Evolutionary conservation across 2,329 filamentous ascomycete genomes (phyloP), one percentile per base, ranked within the genome.

Genomic region (Phoma sp.): DNA sequence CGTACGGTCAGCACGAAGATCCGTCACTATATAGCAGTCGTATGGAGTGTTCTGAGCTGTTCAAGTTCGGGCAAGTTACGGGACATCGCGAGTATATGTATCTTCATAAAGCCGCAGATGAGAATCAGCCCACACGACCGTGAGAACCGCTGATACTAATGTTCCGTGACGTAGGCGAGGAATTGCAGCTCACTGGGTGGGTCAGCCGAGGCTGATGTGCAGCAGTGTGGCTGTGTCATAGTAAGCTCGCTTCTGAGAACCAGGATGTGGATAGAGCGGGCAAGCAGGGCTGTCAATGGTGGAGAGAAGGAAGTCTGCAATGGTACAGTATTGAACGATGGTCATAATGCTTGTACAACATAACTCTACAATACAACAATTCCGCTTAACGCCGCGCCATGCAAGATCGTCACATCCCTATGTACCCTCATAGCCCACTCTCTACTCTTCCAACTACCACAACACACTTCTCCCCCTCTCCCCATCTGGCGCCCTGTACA

Each of bases 141-240:
- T 4, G 6, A 18, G 1, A 3, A 23, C 13, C 4, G 24, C 3
- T 25, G 24, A 14, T 13, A 33, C 38, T 35, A 45, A 36, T 4
- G 5, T 23, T 29, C 7, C 32, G 11, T 43, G 33, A 30, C 27
- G 41, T n/a, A 40, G 25, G 14, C 27, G 27, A 27, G 13, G 30
- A 23, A 18, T 18, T 43, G 41, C 33, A 38, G 33, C 25, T 50
- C 35, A 38, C 23, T n/a, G 35, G 37, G 44, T 37, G 36, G 40
- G 41, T 38, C 43, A 25, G 45, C 48, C 52, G 52, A 52, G 38
- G 37, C 42, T 47, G 24, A 24, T 7, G 22, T 52, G 29, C 37
- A 8, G 38, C 10, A 33, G 23, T 30, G 44, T 14, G 44, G 54
- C 48, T 52, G 49, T 46, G 45, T 32, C 25, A 6, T 6, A 54